phyloP scores from a whole-genome alignment of 352 stramenopile species.

The Albugo laibachii region DNA sequence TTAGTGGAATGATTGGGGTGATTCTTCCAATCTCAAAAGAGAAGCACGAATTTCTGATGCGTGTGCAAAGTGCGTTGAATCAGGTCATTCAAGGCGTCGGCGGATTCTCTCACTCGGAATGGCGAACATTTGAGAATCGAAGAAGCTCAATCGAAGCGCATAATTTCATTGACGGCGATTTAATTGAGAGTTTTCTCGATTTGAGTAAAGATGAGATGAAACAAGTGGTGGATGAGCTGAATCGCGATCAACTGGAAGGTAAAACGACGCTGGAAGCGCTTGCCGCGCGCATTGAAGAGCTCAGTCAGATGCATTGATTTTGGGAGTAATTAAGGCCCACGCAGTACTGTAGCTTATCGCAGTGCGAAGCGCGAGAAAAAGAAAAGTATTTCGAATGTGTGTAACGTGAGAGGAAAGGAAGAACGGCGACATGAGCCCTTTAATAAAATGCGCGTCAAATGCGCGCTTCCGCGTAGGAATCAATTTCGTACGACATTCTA shows the following conservation, averaged over 20 bases:
- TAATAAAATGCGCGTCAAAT: no score
- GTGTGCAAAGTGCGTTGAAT: conserved; percentile 80
- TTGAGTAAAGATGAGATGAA: conserved; percentile 78
- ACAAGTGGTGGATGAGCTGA: conserved; percentile 83
- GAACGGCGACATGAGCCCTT: background rate
- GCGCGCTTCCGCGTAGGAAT: no score
- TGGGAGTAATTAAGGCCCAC: background rate
- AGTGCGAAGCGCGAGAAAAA: background rate
- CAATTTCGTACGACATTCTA: no score
- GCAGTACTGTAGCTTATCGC: background rate
- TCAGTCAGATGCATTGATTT: conserved; percentile 48
- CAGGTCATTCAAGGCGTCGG: conserved; percentile 82
- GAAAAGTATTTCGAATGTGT: background rate
- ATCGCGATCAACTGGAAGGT: conserved; percentile 66
- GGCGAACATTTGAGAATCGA: conserved; percentile 84
- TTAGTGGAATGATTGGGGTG: conserved; percentile 91
- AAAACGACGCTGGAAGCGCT: conserved; percentile 44
- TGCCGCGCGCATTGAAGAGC: conserved; percentile 48
- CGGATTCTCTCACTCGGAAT: conserved; percentile 85
- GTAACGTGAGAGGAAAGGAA: background rate
- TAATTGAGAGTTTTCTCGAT: conserved; percentile 91
- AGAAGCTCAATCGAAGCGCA: conserved; percentile 57
- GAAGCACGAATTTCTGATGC: conserved; percentile 81
- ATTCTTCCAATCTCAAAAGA: conserved; percentile 82
- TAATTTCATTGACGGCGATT: conserved; percentile 93